Conservation (phyloP, 2,329 filamentous ascomycete species). For the Daldinia sp. region DNA sequence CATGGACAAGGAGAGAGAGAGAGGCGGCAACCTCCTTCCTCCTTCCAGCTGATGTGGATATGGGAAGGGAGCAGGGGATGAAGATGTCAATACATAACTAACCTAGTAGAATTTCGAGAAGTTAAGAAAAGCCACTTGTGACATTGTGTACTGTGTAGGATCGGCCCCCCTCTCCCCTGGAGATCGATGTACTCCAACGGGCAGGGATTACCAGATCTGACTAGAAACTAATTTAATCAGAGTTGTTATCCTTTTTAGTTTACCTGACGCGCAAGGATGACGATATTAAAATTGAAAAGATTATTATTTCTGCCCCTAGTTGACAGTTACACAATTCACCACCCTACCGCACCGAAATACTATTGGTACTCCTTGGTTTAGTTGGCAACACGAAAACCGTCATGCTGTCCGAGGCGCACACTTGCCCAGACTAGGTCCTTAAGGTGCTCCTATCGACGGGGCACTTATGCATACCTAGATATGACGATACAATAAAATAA, state of each 20-base stretch:
- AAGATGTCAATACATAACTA: constrained; percentile 15
- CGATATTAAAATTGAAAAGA: not conserved
- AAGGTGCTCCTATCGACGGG: no score
- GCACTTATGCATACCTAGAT: not conserved
- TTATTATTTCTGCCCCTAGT: not conserved
- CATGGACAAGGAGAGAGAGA: constrained; percentile 18
- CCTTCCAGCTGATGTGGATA: constrained; percentile 34
- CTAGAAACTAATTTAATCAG: constrained; percentile 28
- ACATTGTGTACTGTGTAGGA: constrained; percentile 37
- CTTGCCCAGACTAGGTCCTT: no score
- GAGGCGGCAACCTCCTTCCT: constrained; percentile 29
- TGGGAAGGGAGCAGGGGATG: constrained; percentile 15
- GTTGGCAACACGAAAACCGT: constrained; percentile 21
- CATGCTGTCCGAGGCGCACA: not conserved
- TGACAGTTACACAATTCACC: constrained; percentile 6
- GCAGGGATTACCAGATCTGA: constrained; percentile 35
- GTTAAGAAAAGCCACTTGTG: constrained; percentile 13
- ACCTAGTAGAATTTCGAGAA: constrained; percentile 32
- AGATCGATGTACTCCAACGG: constrained; percentile 37
- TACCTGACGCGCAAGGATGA: not conserved
- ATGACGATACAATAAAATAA: no score
- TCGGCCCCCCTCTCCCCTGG: constrained; percentile 20
- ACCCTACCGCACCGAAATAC: not conserved
- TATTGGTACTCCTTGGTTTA: not conserved
- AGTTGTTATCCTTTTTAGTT: constrained; percentile 2